Conservation (phyloP, 2,329 filamentous ascomycete species). For the Plenodomus lindquistii region DNA sequence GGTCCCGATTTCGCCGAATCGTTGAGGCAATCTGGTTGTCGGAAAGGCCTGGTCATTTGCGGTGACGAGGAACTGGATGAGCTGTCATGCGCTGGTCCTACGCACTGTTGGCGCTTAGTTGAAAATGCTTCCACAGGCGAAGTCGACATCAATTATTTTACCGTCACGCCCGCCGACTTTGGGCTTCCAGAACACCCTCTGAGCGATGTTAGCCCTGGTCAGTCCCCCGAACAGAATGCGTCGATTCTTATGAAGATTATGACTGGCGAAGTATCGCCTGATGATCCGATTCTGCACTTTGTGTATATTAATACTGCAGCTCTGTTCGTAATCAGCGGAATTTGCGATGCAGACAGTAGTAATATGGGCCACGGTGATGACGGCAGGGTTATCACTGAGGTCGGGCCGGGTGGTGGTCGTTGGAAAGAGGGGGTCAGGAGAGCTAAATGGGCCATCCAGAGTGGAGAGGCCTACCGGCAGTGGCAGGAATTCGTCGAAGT, state of each 20-base stretch:
- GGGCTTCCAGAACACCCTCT: conserved; percentile 77
- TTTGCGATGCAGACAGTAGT: conserved; percentile 82
- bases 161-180: conserved; percentile 81
- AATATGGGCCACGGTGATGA: conserved; percentile 80
- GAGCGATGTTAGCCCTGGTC: conserved; percentile 77
- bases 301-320: conserved; percentile 93
- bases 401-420: conserved; percentile 80
- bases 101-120: conserved; percentile 83
- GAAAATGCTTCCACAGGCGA: conserved; percentile 51
- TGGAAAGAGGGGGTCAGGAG: conserved; percentile 95
- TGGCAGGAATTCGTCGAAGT: conserved; percentile 83
- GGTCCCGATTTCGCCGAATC: conserved; percentile 89
- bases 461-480: conserved; percentile 81
- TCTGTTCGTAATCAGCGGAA: conserved; percentile 79
- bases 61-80: conserved; percentile 95
- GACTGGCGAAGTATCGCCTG: conserved; percentile 68
- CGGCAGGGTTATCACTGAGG: conserved; percentile 76
- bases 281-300: conserved; percentile 89
- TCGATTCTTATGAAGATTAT: conserved; percentile 79
- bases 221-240: conserved; percentile 85
- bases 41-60: conserved; percentile 88
- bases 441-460: conserved; percentile 85
- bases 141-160: conserved; percentile 74
- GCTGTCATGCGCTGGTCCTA: conserved; percentile 85
- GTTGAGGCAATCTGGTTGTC: conserved; percentile 72